Conservation (phyloP, 768 basidiomycete species). For the Lactarius pseudohatsudake region DNA sequence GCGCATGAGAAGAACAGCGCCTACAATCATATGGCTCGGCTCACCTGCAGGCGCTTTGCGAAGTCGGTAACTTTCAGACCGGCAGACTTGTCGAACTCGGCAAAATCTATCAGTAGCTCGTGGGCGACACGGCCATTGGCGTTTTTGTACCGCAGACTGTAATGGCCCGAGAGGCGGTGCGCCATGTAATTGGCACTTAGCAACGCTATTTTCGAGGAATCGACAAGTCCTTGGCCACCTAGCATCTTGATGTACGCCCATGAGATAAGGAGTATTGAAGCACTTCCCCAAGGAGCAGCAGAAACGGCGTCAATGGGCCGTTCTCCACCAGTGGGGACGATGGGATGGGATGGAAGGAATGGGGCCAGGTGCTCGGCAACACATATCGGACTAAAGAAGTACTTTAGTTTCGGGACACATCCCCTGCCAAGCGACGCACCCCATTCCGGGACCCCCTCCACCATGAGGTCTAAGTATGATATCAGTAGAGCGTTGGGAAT, state of each 20-base stretch:
- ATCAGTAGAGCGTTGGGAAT: slow-evolving; percentile 3
- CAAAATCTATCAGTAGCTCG: slow-evolving; percentile 92
- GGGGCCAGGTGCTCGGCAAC: slow-evolving; percentile 91
- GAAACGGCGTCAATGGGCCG: slow-evolving; percentile 84
- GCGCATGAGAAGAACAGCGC: slow-evolving; percentile 11
- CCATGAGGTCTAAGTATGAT: slow-evolving; percentile 74
- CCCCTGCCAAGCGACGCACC: slow-evolving; percentile 46
- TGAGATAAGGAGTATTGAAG: slow-evolving; percentile 92
- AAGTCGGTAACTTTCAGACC: slow-evolving; percentile 95
- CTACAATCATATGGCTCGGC: slow-evolving; percentile 23
- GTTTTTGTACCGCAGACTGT: slow-evolving; percentile 88
- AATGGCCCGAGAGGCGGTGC: slow-evolving; percentile 77
- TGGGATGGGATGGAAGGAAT: slow-evolving; percentile 89
- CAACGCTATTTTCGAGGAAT: slow-evolving; percentile 84
- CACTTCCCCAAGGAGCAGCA: slow-evolving; percentile 91
- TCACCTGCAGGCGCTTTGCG: slow-evolving; percentile 89
- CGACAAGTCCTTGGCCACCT: slow-evolving; percentile 85
- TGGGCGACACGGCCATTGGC: slow-evolving; percentile 91
- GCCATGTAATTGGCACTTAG: slow-evolving; percentile 99
- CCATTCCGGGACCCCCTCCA: slow-evolving; percentile 95
- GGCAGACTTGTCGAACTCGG: slow-evolving; percentile 88
- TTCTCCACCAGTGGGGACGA: slow-evolving; percentile 62
- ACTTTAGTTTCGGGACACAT: slow-evolving; percentile 13
- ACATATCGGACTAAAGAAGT: slow-evolving; percentile 71
- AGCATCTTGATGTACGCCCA: slow-evolving; percentile 99